Conservation (phyloP, 768 basidiomycete genomes). For the Tephrocybe sp. region DNA sequence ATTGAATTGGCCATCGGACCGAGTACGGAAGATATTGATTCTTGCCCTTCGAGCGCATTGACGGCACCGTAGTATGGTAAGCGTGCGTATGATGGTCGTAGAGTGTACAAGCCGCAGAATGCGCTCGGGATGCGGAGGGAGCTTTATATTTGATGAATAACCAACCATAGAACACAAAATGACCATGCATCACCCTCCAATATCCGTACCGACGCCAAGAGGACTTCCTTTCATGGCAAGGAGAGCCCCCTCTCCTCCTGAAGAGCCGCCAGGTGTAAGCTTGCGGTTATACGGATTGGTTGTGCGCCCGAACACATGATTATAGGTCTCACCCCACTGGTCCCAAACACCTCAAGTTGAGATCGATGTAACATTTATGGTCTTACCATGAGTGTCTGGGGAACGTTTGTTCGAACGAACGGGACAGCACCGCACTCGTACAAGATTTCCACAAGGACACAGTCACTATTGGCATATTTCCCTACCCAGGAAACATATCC, state of each 20-base stretch:
- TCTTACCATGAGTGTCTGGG: constrained; percentile 52
- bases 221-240: constrained; percentile 59
- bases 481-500: constrained; percentile 61
- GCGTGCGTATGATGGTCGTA: constrained; percentile 56
- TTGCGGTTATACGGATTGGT: constrained; percentile 58
- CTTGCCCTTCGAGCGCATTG: constrained; percentile 55
- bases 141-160: too few relatives aligned
- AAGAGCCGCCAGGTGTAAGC: constrained; percentile 62
- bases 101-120: constrained; percentile 58
- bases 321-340: constrained; percentile 58
- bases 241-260: constrained; percentile 68
- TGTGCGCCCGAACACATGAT: constrained; percentile 64
- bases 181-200: constrained; percentile 61
- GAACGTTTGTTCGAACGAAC: constrained; percentile 56
- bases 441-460: constrained; percentile 53
- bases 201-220: constrained; percentile 64
- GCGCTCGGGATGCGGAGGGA: constrained; percentile 58
- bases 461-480: constrained; percentile 42
- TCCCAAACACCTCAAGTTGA: not conserved
- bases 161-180: too few relatives aligned
- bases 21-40: constrained; percentile 54
- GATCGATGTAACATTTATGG: not conserved
- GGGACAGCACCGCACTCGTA: constrained; percentile 57
- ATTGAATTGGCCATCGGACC: constrained; percentile 56
- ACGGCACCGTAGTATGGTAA: constrained; percentile 53